Evolutionary conservation across 2,329 filamentous ascomycete species (phyloP).

Genomic region (Iodosphaeria phyllophila): DNA sequence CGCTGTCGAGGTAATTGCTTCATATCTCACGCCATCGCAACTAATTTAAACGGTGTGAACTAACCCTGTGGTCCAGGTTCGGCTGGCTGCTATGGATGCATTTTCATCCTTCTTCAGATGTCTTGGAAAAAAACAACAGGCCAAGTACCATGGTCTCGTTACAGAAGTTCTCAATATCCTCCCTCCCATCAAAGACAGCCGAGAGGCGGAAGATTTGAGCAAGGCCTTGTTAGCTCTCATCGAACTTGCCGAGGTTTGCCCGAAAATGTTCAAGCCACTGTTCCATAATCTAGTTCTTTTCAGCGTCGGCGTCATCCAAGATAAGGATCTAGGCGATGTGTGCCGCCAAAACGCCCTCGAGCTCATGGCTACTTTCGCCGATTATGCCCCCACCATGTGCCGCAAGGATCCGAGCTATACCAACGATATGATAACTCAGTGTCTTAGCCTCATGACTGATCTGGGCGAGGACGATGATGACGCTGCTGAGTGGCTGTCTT

Average conservation of each 20-base stretch:
- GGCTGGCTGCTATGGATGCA: constrained; percentile 86
- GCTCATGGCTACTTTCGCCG: constrained; percentile 94
- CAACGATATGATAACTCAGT: constrained; percentile 95
- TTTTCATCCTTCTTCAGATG: constrained; percentile 93
- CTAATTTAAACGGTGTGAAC: constrained; percentile 3
- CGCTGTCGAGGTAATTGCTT: constrained; percentile 46
- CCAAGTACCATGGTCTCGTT: constrained; percentile 73
- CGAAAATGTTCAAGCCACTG: constrained; percentile 93
- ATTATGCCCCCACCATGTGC: constrained; percentile 87
- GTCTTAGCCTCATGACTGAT: constrained; percentile 94
- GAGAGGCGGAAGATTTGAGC: constrained; percentile 79
- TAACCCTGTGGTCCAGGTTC: constrained; percentile 36
- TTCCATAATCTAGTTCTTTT: constrained; percentile 89
- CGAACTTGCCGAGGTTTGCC: constrained; percentile 81
- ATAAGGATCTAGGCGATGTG: constrained; percentile 83
- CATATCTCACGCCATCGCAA: not conserved
- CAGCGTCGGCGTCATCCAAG: constrained; percentile 80
- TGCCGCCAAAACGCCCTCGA: constrained; percentile 90
- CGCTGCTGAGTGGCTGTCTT: constrained; percentile 78
- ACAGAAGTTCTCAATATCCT: constrained; percentile 88
- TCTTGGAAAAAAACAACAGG: constrained; percentile 70
- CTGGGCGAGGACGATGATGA: constrained; percentile 89
- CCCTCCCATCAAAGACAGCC: constrained; percentile 78
- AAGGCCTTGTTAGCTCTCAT: constrained; percentile 82
- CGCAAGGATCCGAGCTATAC: constrained; percentile 86